Base-by-base conservation (phyloP, 805 yeast genomes). In the Metschnikowia similis region DNA sequence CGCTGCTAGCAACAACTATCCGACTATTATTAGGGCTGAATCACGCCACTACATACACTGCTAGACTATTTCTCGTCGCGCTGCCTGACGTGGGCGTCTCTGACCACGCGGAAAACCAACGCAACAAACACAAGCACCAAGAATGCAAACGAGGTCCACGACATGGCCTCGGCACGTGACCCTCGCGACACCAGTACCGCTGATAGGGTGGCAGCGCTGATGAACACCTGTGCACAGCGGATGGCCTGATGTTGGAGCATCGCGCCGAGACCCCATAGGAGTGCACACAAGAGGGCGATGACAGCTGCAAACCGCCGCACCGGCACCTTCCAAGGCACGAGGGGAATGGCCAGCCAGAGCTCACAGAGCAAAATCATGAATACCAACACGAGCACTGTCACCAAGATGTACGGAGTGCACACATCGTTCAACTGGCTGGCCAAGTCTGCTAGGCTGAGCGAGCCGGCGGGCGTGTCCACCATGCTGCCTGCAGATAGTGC, bases 181-280 rank as follows among this genome's bases (percentile, higher is more conserved):
- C 89, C 89, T 8, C 61, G 61, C 14, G 61, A 55, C 1, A 77
- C 80, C 10, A 60, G 49, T 0, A 84, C 61, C 10, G 79, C 70
- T 0, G 71, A 66, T 77, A 82, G 71, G 16, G 85, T 79, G 10
- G 85, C 73, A 1, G 70, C 64, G 2, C 75, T 74, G 0, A 80
- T 71, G 31, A 83, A 59, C n/a, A 61, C 56, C 7, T 60, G 56
- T 4, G 79, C 73, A 2, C 83, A 66, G 35, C 67, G 68, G 0
- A 75, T 71, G 0, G 85, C 85, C 45, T 83, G 81, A 56, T 81
- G 82, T 45, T 76, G 76, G 70, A 86, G 76, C 79, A 83, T 82
- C 0, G 87, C 71, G 2, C 87, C 87, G 29, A 82, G 64, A 0
- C 86, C 87, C 85, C 87, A 83, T 2, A 82, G 39, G 3, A 83